Percentiles rank a stretch among this genome's conserved stretches.
Conservation (phyloP, 139 green algal genomes). For the Chlorella vulgaris region DNA sequence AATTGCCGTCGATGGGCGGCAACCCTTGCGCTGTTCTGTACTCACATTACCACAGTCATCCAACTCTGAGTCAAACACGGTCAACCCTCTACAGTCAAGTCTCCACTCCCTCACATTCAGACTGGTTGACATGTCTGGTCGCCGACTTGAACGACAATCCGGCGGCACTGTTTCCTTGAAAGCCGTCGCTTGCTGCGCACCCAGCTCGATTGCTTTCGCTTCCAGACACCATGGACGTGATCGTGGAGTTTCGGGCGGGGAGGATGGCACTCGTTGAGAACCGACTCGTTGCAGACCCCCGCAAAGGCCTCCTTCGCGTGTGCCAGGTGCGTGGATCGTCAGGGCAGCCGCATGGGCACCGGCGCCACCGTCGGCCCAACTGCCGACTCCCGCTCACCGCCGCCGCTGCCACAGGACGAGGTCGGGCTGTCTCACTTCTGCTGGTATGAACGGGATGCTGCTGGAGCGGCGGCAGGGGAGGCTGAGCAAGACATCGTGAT, state of each 20-base stretch:
- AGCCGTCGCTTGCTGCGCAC: no score
- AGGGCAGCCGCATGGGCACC: background rate
- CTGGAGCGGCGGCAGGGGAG: background rate
- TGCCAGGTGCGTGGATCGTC: constrained; percentile 37
- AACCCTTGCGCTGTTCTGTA: no score
- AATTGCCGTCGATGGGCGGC: no score
- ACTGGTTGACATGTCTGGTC: no score
- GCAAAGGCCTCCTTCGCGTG: constrained; percentile 59
- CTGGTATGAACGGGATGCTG: constrained; percentile 53
- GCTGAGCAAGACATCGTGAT: constrained; percentile 59
- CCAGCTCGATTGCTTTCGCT: no score
- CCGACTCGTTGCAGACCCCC: constrained; percentile 48
- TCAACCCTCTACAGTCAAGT: no score
- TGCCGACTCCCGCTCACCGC: background rate
- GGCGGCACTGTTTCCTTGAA: no score
- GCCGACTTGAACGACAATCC: no score
- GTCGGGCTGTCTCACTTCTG: constrained; percentile 57
- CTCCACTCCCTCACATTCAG: no score
- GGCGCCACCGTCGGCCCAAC: background rate
- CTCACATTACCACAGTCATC: no score
- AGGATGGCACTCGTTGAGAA: constrained; percentile 36
- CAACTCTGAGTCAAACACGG: no score
- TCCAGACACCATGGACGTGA: background rate
- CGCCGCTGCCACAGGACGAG: constrained; percentile 33
- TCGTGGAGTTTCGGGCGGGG: constrained; percentile 53